These are phyloP conservation scores for Phytophthora crassamura DNA, from an alignment of 352 stramenopile species.

Conservation along the genomic window DNA sequence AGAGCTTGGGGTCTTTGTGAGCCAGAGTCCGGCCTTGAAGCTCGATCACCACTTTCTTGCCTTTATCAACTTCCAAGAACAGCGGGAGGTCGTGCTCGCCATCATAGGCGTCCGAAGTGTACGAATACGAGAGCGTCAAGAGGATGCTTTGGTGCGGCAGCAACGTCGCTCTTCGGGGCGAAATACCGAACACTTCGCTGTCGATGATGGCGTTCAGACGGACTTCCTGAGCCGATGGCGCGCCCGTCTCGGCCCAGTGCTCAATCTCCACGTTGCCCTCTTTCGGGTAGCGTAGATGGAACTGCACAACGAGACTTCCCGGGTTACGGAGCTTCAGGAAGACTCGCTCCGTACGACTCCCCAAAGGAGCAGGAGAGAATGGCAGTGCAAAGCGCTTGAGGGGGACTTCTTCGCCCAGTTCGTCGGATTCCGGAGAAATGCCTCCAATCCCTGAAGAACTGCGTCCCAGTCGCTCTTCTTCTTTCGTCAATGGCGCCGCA, in stretches of 20 bases:
- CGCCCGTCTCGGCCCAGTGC: constrained; percentile 91
- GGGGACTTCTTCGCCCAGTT: constrained; percentile 14
- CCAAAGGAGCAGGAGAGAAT: constrained; percentile 80
- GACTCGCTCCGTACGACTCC: constrained; percentile 60
- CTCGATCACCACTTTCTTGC: constrained; percentile 89
- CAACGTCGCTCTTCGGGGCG: constrained; percentile 59
- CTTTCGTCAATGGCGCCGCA: constrained; percentile 49
- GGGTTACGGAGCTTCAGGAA: constrained; percentile 89
- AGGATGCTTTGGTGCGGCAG: constrained; percentile 68
- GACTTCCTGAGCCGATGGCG: constrained; percentile 82
- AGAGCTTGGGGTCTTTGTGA: constrained; percentile 67
- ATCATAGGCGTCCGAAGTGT: constrained; percentile 73
- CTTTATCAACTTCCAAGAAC: constrained; percentile 88
- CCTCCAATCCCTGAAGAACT: constrained; percentile 39
- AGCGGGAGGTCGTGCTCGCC: constrained; percentile 89
- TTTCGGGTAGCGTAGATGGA: constrained; percentile 90
- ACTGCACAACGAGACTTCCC: constrained; percentile 84
- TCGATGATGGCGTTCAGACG: constrained; percentile 85
- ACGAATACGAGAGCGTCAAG: constrained; percentile 74
- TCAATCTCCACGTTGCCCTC: constrained; percentile 94
- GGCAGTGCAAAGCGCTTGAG: constrained; percentile 67
- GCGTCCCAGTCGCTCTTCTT: constrained; percentile 29
- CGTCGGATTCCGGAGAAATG: constrained; percentile 12
- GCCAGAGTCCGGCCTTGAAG: constrained; percentile 85
- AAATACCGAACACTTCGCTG: constrained; percentile 73